phyloP scores from a whole-genome alignment of 768 basidiomycete genomes.

The Suillus placidus region DNA sequence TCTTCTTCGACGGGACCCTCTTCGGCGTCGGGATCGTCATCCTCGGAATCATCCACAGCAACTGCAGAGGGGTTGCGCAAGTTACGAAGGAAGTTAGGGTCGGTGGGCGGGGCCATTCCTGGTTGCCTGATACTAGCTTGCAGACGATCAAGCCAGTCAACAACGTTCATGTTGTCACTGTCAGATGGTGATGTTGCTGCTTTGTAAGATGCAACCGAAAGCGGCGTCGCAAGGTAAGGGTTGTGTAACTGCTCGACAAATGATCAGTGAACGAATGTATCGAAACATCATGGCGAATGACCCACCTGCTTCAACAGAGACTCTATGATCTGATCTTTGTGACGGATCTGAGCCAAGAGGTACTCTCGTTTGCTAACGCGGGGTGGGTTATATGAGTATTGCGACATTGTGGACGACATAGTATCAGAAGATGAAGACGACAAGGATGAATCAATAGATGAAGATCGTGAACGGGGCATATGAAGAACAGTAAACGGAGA shows the following conservation, averaged over 20 bases:
- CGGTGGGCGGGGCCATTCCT: constrained; percentile 40
- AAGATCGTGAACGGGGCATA: constrained; percentile 22
- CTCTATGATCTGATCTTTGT: constrained; percentile 87
- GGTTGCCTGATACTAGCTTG: constrained; percentile 59
- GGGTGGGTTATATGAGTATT: constrained; percentile 30
- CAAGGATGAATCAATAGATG: constrained; percentile 26
- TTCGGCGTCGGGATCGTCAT: constrained; percentile 35
- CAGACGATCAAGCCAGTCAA: constrained; percentile 77
- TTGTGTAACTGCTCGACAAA: constrained; percentile 62
- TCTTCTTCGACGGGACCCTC: constrained; percentile 38
- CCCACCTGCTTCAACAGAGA: constrained; percentile 79
- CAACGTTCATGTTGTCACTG: constrained; percentile 62
- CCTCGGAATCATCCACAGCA: constrained; percentile 42
- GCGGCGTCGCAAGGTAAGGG: constrained; percentile 76
- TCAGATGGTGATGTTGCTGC: constrained; percentile 80
- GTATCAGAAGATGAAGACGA: constrained; percentile 41
- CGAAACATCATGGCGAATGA: constrained; percentile 2
- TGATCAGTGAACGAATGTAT: constrained; percentile 6
- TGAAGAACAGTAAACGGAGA: background rate
- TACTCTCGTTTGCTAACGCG: constrained; percentile 79
- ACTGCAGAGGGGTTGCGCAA: constrained; percentile 39
- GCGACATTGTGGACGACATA: constrained; percentile 32
- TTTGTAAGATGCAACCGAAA: constrained; percentile 77
- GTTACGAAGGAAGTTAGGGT: constrained; percentile 32
- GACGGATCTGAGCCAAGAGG: constrained; percentile 80